A percentile compares a stretch with the other conserved stretches of the same genome.
These are phyloP conservation scores for Onygenales sp. DNA, from an alignment of 2,329 filamentous ascomycete genomes.

Conservation along the genomic window DNA sequence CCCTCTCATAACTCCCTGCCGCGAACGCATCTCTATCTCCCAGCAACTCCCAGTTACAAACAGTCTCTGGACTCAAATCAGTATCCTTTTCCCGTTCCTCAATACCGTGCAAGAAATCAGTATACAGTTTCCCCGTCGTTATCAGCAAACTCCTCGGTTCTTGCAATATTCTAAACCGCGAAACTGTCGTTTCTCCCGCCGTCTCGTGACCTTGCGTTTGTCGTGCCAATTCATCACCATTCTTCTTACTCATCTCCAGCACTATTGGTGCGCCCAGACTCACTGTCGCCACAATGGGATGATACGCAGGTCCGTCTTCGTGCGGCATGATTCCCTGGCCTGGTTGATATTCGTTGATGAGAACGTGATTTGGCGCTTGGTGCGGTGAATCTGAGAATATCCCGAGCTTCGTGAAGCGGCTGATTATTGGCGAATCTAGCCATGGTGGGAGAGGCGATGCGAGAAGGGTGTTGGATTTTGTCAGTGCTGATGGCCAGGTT, in stretches of 20 bases:
- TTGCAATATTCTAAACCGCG: conserved; percentile 59
- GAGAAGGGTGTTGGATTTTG: conserved; percentile 64
- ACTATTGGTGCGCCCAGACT: conserved; percentile 72
- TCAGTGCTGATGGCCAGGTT: conserved; percentile 77
- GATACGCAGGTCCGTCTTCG: conserved; percentile 83
- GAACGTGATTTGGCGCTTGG: conserved; percentile 70
- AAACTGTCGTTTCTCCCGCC: conserved; percentile 29
- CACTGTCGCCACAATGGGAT: conserved; percentile 81
- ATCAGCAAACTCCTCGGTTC: conserved; percentile 66
- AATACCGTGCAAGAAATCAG: conserved; percentile 52
- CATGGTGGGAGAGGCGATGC: conserved; percentile 62
- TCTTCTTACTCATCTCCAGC: conserved; percentile 62
- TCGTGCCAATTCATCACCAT: conserved; percentile 1
- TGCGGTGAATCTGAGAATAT: conserved; percentile 62
- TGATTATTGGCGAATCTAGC: conserved; percentile 60
- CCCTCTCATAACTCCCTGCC: conserved; percentile 38
- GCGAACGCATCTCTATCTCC: conserved; percentile 29
- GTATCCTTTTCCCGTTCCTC: conserved; percentile 50
- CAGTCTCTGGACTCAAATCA: conserved; percentile 43
- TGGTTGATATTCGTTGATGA: conserved; percentile 84
- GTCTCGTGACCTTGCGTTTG: conserved; percentile 37
- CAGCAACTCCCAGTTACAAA: conserved; percentile 52
- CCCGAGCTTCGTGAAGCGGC: conserved; percentile 38
- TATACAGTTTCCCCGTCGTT: conserved; percentile 46
- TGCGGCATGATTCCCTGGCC: conserved; percentile 96